Evolutionary conservation across 2,329 filamentous ascomycete genomes (phyloP).

Genomic region (Pseudocercospora musae): DNA sequence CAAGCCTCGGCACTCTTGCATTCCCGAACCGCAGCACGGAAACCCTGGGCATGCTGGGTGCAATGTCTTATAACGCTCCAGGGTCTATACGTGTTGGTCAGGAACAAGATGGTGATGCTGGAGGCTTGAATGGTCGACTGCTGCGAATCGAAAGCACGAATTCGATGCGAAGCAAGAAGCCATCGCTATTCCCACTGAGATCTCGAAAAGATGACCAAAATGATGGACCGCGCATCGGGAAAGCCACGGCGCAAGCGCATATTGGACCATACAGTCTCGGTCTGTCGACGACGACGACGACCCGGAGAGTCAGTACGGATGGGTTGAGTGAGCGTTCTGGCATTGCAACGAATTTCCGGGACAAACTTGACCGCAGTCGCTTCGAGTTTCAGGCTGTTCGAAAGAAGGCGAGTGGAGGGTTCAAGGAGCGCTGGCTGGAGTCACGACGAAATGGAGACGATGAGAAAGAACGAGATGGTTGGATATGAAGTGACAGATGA

Average conservation of each 20-base stretch:
- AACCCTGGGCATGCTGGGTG: constrained; percentile 20
- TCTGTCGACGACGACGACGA: constrained; percentile 20
- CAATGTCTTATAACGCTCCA: constrained; percentile 28
- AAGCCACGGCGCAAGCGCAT: constrained; percentile 5
- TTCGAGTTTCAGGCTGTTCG: constrained; percentile 36
- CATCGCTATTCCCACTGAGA: constrained; percentile 1
- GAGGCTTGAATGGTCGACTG: constrained; percentile 25
- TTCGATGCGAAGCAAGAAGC: constrained; percentile 26
- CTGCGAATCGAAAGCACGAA: constrained; percentile 30
- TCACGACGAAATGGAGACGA: constrained; percentile 18
- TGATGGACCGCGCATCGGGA: constrained; percentile 2
- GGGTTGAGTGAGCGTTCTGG: constrained; percentile 17
- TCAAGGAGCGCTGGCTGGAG: constrained; percentile 28
- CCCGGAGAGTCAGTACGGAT: constrained; percentile 19
- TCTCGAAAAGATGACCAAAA: constrained; percentile 9
- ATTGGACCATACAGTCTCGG: constrained; percentile 27
- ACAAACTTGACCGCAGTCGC: constrained; percentile 32
- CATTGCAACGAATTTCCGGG: constrained; percentile 27
- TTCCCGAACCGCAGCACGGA: constrained; percentile 21
- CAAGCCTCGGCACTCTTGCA: constrained; percentile 25
- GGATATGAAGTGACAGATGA: constrained; percentile 23
- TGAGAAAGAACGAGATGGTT: constrained; percentile 22
- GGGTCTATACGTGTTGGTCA: constrained; percentile 5
- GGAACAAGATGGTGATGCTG: background rate
- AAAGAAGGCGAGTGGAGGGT: constrained; percentile 28